Percentiles rank a stretch among this genome's conserved stretches.
These are phyloP conservation scores for Nicotiana otophora DNA, from an alignment of 257 asterid species.

Conservation along the genomic window DNA sequence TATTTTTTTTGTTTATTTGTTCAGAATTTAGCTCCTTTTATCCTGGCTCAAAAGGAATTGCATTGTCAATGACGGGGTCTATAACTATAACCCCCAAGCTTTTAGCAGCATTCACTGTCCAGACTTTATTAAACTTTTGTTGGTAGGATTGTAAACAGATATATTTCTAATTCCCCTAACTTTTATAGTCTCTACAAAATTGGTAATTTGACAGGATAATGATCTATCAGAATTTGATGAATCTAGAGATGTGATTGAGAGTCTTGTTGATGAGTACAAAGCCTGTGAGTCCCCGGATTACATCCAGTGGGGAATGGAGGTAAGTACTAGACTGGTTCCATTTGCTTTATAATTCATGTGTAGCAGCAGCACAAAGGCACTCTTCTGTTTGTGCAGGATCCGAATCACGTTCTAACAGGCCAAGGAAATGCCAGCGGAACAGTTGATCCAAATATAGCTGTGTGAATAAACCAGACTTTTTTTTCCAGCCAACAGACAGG, in stretches of 20 bases:
- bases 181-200: no score
- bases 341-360: neutral
- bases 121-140: neutral
- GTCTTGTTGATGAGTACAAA: slow-evolving; percentile 98
- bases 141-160: neutral
- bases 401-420: slow-evolving; percentile 57
- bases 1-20: neutral
- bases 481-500: no score
- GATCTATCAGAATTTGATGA: slow-evolving; percentile 99
- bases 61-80: neutral
- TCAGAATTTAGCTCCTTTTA: neutral
- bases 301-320: slow-evolving; percentile 99
- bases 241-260: slow-evolving; percentile 92
- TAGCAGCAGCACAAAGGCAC: neutral
- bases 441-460: slow-evolving; percentile 34
- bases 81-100: neutral
- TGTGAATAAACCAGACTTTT: no score
- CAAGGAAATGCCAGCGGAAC: slow-evolving; percentile 83
- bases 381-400: slow-evolving; percentile 49
- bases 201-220: slow-evolving; percentile 58
- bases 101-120: neutral
- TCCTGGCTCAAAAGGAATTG: neutral
- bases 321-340: slow-evolving; percentile 11
- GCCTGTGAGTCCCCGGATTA: slow-evolving; percentile 99
- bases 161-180: no score